Evolutionary conservation across 768 basidiomycete species (phyloP), one percentile per base, ranked within the genome.

Genomic region (Russula sp.): DNA sequence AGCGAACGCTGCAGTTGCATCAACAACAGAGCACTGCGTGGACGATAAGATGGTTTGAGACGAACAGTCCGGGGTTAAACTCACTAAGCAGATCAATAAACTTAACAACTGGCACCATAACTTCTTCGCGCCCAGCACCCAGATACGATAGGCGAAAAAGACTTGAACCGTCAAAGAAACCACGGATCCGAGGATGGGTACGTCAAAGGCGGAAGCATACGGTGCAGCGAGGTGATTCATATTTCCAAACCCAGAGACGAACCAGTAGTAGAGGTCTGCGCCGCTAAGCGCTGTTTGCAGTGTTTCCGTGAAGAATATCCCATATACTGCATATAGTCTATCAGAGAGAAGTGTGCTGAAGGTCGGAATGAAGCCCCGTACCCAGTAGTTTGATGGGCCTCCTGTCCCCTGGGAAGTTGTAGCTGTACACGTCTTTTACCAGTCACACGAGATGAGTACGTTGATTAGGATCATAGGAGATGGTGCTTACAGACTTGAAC

Each of bases 81-180:
- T 55, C 47, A 62, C 61, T 31, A 62, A 10, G 20, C 31, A 49
- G 48, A 62, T 62, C 2, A 50, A 0, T 2, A 22, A 1, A 27
- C 47, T 55, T 34, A 62, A 11, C 47, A 22, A 22, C 22, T 22
- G 22, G 22, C 35, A 50, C 45, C 54, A 39, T 8, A 31, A 4
- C 1, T 39, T 6, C 22, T 20, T 50, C 14, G 37, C n/a, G 31
- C 63, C 45, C 9, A 64, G 53, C 35, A 64, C 40, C 57, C 52
- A 69, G 31, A 75, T 75, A 16, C 73, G 69, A 52, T 72, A 73
- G 50, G 69, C 71, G n/a, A n/a, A n/a, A n/a, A n/a, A n/a, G n/a
- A n/a, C n/a, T n/a, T n/a, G n/a, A n/a, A n/a, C n/a, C n/a, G n/a
- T n/a, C n/a, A n/a, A n/a, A n/a, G n/a, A n/a, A n/a, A n/a, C n/a